Evolutionary conservation across 805 yeast species (phyloP).

Genomic region (Candida insectalens): DNA sequence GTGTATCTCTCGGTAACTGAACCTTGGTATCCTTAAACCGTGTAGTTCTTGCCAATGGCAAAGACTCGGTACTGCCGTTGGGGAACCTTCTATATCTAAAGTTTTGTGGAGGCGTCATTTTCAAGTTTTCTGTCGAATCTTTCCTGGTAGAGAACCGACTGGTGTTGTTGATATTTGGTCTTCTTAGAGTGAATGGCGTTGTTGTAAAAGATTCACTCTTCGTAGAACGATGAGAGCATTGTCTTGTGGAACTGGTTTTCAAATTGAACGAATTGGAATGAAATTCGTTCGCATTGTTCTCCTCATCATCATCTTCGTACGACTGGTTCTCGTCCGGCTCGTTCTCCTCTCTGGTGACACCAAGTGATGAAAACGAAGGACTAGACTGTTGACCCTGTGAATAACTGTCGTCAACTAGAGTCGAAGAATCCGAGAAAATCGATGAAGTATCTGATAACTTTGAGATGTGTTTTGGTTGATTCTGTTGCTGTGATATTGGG

Average conservation of each 20-base stretch:
- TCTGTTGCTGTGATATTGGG: too few relatives aligned
- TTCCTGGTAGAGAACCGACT: too few relatives aligned
- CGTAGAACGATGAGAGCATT: too few relatives aligned
- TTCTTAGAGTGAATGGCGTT: too few relatives aligned
- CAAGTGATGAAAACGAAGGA: background rate
- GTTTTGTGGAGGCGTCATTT: too few relatives aligned
- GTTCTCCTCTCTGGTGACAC: background rate
- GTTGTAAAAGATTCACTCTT: too few relatives aligned
- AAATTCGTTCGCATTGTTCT: too few relatives aligned
- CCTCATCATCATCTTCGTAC: too few relatives aligned
- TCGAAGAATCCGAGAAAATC: slow-evolving; percentile 2
- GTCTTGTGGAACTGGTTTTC: too few relatives aligned
- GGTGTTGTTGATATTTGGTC: too few relatives aligned
- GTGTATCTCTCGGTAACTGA: background rate
- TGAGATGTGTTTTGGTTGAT: background rate
- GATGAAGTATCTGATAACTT: slow-evolving; percentile 1
- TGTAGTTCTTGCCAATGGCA: background rate
- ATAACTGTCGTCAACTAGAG: slow-evolving; percentile 1
- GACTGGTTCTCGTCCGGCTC: background rate
- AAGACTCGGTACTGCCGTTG: background rate
- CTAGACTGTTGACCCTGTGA: slow-evolving; percentile 1
- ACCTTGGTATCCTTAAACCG: slow-evolving; percentile 1
- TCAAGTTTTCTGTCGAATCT: too few relatives aligned
- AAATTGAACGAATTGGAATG: too few relatives aligned
- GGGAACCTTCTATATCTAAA: background rate